Evolutionary conservation across 176 grass and related monocot genomes (phyloP).

Genomic region (Ampelocalamus luodianensis): DNA sequence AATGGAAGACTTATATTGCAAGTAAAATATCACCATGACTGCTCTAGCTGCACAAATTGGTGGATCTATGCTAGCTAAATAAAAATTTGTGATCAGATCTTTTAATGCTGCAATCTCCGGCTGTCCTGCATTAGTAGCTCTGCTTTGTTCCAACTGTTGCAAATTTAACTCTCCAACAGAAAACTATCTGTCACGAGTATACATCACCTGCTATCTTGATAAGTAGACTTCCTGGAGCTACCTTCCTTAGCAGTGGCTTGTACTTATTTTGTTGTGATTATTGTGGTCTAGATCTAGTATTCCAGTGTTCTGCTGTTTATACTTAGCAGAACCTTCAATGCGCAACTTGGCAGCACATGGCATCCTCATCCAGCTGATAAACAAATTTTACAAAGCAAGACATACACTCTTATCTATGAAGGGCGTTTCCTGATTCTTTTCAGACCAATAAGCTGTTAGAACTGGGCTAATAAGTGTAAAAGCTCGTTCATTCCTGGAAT

Average conservation of each 20-base stretch:
- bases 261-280: not conserved
- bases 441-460: no score
- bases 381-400: no score
- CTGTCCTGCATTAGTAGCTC: not conserved
- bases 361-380: no score
- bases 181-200: not conserved
- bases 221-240: not conserved
- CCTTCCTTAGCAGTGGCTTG: not conserved
- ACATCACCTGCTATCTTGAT: not conserved
- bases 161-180: not conserved
- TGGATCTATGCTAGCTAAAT: no score
- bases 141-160: constrained; percentile 4
- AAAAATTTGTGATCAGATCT: not conserved
- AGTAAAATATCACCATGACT: not conserved
- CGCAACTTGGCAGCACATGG: no score
- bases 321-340: no score
- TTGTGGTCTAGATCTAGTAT: not conserved
- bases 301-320: not conserved
- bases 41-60: no score
- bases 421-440: no score
- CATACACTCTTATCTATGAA: no score
- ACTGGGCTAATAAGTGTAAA: no score
- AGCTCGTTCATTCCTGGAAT: no score
- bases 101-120: not conserved
- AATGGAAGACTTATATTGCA: not conserved